Evolutionary conservation across 352 stramenopile genomes (phyloP).

Genomic region (Saprolegnia parasitica): DNA sequence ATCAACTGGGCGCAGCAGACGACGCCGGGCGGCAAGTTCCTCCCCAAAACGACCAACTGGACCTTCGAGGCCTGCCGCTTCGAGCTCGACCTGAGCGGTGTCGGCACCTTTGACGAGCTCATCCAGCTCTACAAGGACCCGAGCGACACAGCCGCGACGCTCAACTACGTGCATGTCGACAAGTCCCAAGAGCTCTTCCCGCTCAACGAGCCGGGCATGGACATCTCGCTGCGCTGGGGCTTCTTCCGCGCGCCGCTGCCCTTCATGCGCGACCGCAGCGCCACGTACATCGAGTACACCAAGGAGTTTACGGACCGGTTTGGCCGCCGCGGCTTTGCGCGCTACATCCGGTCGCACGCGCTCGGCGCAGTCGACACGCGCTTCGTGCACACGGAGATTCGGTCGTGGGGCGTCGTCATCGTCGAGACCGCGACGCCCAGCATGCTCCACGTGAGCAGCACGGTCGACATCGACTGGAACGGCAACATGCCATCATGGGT

Average conservation of each 20-base stretch:
- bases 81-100: background rate
- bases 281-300: slow-evolving; percentile 15
- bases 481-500: slow-evolving; percentile 25
- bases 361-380: background rate
- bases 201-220: background rate
- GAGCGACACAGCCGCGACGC: background rate
- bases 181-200: background rate
- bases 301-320: slow-evolving; percentile 8
- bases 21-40: background rate
- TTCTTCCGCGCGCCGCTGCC: slow-evolving; percentile 7
- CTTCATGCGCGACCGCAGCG: slow-evolving; percentile 6
- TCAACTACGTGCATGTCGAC: slow-evolving; percentile 2
- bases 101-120: slow-evolving; percentile 7
- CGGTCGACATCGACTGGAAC: slow-evolving; percentile 27
- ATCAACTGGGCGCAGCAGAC: slow-evolving; percentile 16
- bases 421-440: slow-evolving; percentile 4
- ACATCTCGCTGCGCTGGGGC: slow-evolving; percentile 5
- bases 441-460: slow-evolving; percentile 1
- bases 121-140: slow-evolving; percentile 2
- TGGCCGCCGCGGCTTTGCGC: background rate
- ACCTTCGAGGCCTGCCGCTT: slow-evolving; percentile 9
- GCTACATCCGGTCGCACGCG: slow-evolving; percentile 11
- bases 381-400: slow-evolving; percentile 6
- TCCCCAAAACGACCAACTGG: slow-evolving; percentile 15
- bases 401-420: slow-evolving; percentile 20